Evolutionary conservation across 179 eudicot species (phyloP).

Genomic region (Carnegiea gigantea): DNA sequence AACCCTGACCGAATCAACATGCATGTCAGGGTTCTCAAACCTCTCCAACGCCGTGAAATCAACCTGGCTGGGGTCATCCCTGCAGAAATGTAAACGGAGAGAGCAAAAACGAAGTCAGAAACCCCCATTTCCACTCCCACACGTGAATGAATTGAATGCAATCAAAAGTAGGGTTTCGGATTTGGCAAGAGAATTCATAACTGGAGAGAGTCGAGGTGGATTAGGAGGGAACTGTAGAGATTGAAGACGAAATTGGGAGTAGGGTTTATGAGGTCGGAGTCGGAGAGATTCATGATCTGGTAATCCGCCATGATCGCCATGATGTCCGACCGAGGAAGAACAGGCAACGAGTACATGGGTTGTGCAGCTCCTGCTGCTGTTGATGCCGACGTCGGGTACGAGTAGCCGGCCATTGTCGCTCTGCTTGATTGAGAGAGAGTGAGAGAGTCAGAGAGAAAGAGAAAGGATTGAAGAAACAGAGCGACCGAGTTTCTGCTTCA

Average conservation of each 20-base stretch:
- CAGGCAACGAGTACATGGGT: constrained; percentile 45
- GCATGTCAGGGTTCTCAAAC: constrained; percentile 81
- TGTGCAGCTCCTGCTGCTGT: not conserved
- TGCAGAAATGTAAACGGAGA: constrained; percentile 23
- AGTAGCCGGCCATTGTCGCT: constrained; percentile 35
- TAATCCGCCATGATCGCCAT: constrained; percentile 37
- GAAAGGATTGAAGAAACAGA: not conserved
- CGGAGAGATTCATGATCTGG: constrained; percentile 48
- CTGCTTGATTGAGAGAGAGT: not conserved
- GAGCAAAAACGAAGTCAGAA: not conserved
- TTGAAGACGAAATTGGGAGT: constrained; percentile 46
- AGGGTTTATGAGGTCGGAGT: constrained; percentile 55
- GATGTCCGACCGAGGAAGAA: constrained; percentile 52
- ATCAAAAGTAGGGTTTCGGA: constrained; percentile 7
- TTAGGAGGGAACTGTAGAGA: constrained; percentile 53
- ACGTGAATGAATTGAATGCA: not conserved
- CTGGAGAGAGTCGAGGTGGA: constrained; percentile 43
- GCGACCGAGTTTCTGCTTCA: not conserved
- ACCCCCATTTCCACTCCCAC: not conserved
- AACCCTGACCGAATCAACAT: constrained; percentile 55
- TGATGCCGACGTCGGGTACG: not conserved
- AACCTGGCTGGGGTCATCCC: constrained; percentile 67
- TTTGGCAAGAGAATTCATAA: not conserved
- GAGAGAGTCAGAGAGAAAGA: not conserved
- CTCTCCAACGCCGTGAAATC: constrained; percentile 67